These are phyloP conservation scores for Aspergillus amoenus DNA, from an alignment of 2,329 filamentous ascomycete genomes.

Conservation along the genomic window DNA sequence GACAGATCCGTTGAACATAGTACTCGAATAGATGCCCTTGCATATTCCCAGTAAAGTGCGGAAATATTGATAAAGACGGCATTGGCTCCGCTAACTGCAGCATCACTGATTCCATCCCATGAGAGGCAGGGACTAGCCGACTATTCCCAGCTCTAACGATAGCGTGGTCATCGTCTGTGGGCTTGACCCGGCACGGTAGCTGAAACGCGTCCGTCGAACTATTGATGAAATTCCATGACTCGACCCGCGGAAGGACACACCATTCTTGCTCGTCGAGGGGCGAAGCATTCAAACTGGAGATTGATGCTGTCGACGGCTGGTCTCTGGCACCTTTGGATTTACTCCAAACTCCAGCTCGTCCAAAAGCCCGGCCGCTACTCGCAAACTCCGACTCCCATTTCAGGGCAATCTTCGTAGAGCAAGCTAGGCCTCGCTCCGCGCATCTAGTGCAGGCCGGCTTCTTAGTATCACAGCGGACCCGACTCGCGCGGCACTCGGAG, in stretches of 20 bases:
- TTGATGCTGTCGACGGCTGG: slow-evolving; percentile 17
- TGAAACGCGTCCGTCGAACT: slow-evolving; percentile 30
- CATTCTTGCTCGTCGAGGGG: slow-evolving; percentile 26
- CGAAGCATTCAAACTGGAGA: slow-evolving; percentile 16
- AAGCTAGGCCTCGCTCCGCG: slow-evolving; percentile 34
- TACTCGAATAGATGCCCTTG: slow-evolving; percentile 39
- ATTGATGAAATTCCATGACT: slow-evolving; percentile 35
- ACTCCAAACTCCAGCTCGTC: slow-evolving; percentile 44
- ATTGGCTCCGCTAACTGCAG: slow-evolving; percentile 9
- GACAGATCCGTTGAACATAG: slow-evolving; percentile 42
- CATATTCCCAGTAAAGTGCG: slow-evolving; percentile 28
- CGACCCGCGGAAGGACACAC: slow-evolving; percentile 27
- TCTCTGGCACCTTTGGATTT: slow-evolving; percentile 25
- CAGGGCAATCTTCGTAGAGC: slow-evolving; percentile 36
- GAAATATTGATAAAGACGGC: slow-evolving; percentile 28
- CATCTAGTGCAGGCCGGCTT: slow-evolving; percentile 41
- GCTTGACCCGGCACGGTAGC: slow-evolving; percentile 25
- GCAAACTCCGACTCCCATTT: slow-evolving; percentile 44
- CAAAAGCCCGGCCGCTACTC: slow-evolving; percentile 44
- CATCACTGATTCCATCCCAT: slow-evolving; percentile 1
- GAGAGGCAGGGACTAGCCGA: not conserved
- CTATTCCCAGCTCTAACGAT: slow-evolving; percentile 13
- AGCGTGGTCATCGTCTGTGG: slow-evolving; percentile 24
- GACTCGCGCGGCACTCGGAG: slow-evolving; percentile 41
- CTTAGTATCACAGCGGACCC: slow-evolving; percentile 42